phyloP scores from a whole-genome alignment of 768 basidiomycete genomes.

The Boletus tomentosulus region DNA sequence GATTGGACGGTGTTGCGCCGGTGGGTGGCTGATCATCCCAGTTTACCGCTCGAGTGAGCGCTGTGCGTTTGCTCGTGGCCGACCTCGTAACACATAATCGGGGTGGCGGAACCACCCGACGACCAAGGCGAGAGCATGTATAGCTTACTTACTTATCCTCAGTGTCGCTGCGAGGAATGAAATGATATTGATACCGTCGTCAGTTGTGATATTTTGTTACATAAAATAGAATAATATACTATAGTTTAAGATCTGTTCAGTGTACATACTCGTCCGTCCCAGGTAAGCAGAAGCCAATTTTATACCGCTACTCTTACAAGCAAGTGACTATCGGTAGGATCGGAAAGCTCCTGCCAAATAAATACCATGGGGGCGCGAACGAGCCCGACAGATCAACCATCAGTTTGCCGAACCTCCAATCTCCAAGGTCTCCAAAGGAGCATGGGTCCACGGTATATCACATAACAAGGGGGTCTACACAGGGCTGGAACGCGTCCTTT shows the following conservation, averaged over 20 bases:
- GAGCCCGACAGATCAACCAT: background rate
- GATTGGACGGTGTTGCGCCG: conserved; percentile 32
- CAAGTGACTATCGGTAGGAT: background rate
- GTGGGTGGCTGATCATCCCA: conserved; percentile 28
- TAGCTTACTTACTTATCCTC: too few relatives aligned
- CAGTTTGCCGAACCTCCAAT: background rate
- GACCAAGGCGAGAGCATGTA: background rate
- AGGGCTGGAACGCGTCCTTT: background rate
- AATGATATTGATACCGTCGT: background rate
- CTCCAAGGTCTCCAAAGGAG: background rate
- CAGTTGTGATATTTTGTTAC: too few relatives aligned
- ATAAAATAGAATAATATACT: too few relatives aligned
- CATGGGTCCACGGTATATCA: background rate
- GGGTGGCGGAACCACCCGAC: background rate
- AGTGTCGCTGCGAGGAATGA: too few relatives aligned
- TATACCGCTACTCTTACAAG: background rate
- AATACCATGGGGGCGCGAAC: too few relatives aligned
- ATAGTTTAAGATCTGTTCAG: too few relatives aligned
- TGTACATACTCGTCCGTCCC: too few relatives aligned
- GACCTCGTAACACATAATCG: background rate
- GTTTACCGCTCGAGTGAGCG: conserved; percentile 19
- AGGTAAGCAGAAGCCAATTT: background rate
- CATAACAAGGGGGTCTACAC: background rate
- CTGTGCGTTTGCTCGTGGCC: background rate
- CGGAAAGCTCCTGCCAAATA: background rate